A percentile compares a stretch with the other conserved stretches of the same genome.
Evolutionary conservation across 495 filamentous ascomycete genomes (phyloP).

Genomic region (Aspergillus campestris): DNA sequence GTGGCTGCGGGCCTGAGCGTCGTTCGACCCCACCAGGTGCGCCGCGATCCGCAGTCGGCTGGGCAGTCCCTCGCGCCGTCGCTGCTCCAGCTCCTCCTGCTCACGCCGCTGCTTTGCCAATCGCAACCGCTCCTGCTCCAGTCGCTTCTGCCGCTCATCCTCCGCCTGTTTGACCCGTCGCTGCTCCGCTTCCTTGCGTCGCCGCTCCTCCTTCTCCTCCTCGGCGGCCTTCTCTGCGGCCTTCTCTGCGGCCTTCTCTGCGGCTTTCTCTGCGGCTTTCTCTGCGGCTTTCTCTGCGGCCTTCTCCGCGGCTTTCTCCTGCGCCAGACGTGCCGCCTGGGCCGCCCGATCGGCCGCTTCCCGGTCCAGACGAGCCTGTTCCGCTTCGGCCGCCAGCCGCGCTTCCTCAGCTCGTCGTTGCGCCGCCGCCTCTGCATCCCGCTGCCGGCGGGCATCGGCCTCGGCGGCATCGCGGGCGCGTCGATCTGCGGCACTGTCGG

Average conservation of each 20-base stretch:
- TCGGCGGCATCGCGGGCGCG: slow-evolving; percentile 25
- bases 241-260: slow-evolving; percentile 15
- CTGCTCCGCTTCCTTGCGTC: slow-evolving; percentile 44
- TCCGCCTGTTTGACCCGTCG: slow-evolving; percentile 44
- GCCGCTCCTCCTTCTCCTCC: slow-evolving; percentile 35
- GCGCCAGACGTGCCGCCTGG: slow-evolving; percentile 33
- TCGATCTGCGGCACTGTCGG: slow-evolving; percentile 15
- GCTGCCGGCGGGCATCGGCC: slow-evolving; percentile 31
- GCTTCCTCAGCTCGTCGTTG: slow-evolving; percentile 28
- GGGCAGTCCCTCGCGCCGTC: slow-evolving; percentile 49
- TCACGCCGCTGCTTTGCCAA: slow-evolving; percentile 40
- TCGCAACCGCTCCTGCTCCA: slow-evolving; percentile 50
- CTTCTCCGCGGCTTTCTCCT: slow-evolving; percentile 17
- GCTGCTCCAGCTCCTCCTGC: slow-evolving; percentile 47
- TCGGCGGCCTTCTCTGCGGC: no score
- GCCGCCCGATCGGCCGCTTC: slow-evolving; percentile 38
- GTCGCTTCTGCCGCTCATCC: slow-evolving; percentile 44
- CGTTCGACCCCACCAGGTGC: slow-evolving; percentile 40
- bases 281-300: no score
- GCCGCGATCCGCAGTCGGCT: slow-evolving; percentile 41
- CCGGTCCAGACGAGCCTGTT: slow-evolving; percentile 33
- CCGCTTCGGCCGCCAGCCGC: slow-evolving; percentile 36
- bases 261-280: no score
- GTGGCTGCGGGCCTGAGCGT: slow-evolving; percentile 34
- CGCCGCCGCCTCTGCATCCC: slow-evolving; percentile 14